Percentiles rank a stretch among this genome's conserved stretches.
Conservation (phyloP, 2,329 filamentous ascomycete species). For the Nigrospora oryzae region DNA sequence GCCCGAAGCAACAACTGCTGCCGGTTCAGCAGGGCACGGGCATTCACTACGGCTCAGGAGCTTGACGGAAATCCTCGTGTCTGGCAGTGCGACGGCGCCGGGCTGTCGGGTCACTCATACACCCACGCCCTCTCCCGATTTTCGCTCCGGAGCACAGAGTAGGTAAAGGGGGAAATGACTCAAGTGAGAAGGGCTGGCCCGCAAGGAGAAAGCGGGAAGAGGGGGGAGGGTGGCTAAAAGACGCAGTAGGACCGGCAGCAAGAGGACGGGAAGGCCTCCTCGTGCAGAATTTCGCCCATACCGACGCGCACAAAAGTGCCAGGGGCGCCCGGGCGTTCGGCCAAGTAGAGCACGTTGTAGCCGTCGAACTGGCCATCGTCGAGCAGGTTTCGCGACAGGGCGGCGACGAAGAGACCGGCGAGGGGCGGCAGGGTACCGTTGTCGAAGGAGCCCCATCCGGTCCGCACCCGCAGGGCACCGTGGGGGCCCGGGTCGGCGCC, state of each 20-base stretch:
- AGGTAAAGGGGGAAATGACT: too few relatives aligned
- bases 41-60: too few relatives aligned
- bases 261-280: neutral
- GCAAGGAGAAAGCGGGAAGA: too few relatives aligned
- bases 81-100: too few relatives aligned
- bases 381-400: neutral
- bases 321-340: neutral
- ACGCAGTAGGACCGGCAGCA: neutral
- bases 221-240: too few relatives aligned
- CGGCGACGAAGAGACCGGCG: neutral
- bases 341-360: neutral
- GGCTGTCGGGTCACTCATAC: too few relatives aligned
- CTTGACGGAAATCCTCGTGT: too few relatives aligned
- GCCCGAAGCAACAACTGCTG: too few relatives aligned
- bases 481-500: neutral
- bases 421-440: neutral
- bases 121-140: too few relatives aligned
- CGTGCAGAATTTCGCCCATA: neutral
- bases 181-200: too few relatives aligned
- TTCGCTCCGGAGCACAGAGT: too few relatives aligned
- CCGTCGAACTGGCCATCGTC: neutral
- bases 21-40: too few relatives aligned
- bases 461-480: neutral
- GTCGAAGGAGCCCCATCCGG: neutral
- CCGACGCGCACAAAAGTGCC: neutral